These are phyloP conservation scores for Kurtzmaniella quercitrusa DNA, from an alignment of 1,139 yeast genomes.

Conservation along the genomic window DNA sequence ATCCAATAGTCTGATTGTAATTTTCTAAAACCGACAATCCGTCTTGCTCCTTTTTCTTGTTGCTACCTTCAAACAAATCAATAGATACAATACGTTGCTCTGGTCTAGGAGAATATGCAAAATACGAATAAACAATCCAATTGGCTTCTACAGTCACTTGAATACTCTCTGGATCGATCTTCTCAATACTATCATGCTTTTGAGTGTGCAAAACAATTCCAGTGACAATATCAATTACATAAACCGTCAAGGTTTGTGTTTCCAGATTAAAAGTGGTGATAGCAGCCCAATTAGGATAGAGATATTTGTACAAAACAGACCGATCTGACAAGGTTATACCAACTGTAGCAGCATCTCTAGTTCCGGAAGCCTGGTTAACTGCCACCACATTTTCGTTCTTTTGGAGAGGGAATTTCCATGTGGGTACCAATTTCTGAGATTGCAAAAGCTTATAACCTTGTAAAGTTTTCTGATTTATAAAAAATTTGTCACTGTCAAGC, in stretches of 20 bases:
- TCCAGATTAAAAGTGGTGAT: conserved; percentile 42
- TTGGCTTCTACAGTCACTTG: conserved; percentile 71
- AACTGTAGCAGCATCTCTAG: conserved; percentile 43
- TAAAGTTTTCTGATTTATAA: conserved; percentile 13
- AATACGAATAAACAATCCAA: conserved; percentile 74
- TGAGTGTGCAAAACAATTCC: conserved; percentile 60
- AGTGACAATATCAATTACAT: conserved; percentile 62
- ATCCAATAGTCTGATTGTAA: conserved; percentile 19
- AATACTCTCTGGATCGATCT: conserved; percentile 35
- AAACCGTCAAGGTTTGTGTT: conserved; percentile 31
- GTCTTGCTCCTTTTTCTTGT: conserved; percentile 12
- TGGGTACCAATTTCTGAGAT: conserved; percentile 12
- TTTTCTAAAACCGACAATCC: conserved; percentile 34
- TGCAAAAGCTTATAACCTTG: conserved; percentile 19
- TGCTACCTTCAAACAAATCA: conserved; percentile 69
- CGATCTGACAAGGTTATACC: conserved; percentile 71
- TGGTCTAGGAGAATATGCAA: conserved; percentile 43
- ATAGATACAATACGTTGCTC: conserved; percentile 64
- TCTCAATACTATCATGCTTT: conserved; percentile 32
- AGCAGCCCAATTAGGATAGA: conserved; percentile 66
- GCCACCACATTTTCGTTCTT: conserved; percentile 16
- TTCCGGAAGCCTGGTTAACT: conserved; percentile 29
- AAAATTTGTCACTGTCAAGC: conserved; percentile 12
- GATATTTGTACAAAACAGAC: conserved; percentile 77
- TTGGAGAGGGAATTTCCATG: conserved; percentile 27